Conservation (phyloP, 257 asterid genomes). For the Ocimum tenuiflorum region DNA sequence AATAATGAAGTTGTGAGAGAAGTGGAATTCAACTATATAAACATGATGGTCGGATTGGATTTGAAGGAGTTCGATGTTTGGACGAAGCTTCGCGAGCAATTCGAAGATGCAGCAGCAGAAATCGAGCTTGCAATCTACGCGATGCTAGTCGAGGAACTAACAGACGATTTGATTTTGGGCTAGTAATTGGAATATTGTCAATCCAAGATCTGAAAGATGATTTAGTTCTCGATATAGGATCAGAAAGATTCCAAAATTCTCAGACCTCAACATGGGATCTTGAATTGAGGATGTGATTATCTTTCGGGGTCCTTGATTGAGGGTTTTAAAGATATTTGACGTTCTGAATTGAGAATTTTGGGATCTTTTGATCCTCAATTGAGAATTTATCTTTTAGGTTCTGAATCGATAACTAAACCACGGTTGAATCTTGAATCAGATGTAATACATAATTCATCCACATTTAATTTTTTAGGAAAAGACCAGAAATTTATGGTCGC, state of each 20-base stretch:
- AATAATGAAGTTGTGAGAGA: slow-evolving; percentile 48
- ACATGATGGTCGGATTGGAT: slow-evolving; percentile 59
- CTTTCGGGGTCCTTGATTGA: too few species aligned
- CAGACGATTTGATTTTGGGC: slow-evolving; percentile 40
- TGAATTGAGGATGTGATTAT: too few species aligned
- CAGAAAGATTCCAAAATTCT: too few species aligned
- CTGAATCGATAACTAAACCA: too few species aligned
- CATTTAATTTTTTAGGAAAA: not conserved
- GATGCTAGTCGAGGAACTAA: slow-evolving; percentile 38
- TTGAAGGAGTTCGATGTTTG: slow-evolving; percentile 35
- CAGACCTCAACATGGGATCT: too few species aligned
- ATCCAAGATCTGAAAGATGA: too few species aligned
- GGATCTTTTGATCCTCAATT: too few species aligned
- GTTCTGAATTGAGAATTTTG: too few species aligned
- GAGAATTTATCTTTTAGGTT: too few species aligned
- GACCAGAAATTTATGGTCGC: not conserved
- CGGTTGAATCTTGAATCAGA: slow-evolving; percentile 18
- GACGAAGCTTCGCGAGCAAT: slow-evolving; percentile 35
- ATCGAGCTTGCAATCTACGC: slow-evolving; percentile 38
- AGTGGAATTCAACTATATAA: slow-evolving; percentile 41
- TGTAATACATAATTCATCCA: slow-evolving; percentile 12
- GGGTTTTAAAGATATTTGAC: too few species aligned
- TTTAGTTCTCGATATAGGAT: too few species aligned
- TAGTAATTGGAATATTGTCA: too few species aligned
- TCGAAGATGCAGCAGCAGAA: slow-evolving; percentile 36